Percentiles rank a stretch among this genome's conserved stretches.
Evolutionary conservation across 306 rosid genomes (phyloP).

Genomic region (Rosa lucieae): DNA sequence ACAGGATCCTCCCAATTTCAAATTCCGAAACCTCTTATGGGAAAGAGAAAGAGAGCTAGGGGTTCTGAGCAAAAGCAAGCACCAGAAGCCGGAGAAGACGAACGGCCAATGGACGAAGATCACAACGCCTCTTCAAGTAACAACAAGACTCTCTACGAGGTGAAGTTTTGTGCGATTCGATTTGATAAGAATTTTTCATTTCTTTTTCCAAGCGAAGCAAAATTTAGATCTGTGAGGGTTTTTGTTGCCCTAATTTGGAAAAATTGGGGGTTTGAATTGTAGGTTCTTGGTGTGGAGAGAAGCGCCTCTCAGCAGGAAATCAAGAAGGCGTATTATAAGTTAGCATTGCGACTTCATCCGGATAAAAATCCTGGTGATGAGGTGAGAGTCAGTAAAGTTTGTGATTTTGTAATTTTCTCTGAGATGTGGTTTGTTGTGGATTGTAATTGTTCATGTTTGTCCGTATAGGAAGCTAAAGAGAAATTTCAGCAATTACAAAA

Average conservation of each 20-base stretch:
- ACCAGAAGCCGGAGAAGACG: conserved; percentile 28
- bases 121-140: conserved; percentile 23
- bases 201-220: neutral
- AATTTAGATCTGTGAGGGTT: neutral
- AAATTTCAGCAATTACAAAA: conserved; percentile 91
- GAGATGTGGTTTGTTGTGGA: neutral
- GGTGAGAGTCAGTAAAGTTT: conserved; percentile 35
- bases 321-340: conserved; percentile 85
- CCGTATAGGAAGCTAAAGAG: conserved; percentile 74
- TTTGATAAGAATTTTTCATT: neutral
- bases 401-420: neutral
- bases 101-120: conserved; percentile 3
- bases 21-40: conserved; percentile 35
- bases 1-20: neutral
- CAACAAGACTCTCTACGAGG: conserved; percentile 62
- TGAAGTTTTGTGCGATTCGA: too few species aligned
- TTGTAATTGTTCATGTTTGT: conserved; percentile 19
- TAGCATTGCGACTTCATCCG: conserved; percentile 92
- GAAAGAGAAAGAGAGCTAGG: conserved; percentile 59
- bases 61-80: conserved; percentile 52
- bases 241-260: neutral
- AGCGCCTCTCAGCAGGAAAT: conserved; percentile 86
- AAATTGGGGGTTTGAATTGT: conserved; percentile 7
- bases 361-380: conserved; percentile 87
- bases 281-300: conserved; percentile 84